A percentile compares a stretch with the other conserved stretches of the same genome.
phyloP scores from a whole-genome alignment of 2,329 filamentous ascomycete species.

The Ceratocystis smalleyi region DNA sequence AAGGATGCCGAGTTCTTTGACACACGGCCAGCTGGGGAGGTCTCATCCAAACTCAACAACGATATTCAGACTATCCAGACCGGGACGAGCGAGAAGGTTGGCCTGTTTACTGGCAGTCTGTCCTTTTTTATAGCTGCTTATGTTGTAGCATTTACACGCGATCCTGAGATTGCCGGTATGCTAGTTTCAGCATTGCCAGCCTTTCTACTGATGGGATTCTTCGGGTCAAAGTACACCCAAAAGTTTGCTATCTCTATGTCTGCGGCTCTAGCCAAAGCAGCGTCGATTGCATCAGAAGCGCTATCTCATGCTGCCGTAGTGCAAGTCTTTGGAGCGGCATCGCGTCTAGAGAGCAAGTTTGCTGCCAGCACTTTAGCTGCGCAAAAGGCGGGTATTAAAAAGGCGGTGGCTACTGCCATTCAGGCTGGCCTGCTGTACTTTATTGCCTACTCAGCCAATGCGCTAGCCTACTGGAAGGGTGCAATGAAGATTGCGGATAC shows the following conservation, averaged over 20 bases:
- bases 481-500: conserved; percentile 34
- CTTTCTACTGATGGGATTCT: conserved; percentile 42
- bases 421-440: conserved; percentile 51
- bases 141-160: conserved; percentile 50
- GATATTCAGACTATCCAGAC: conserved; percentile 53
- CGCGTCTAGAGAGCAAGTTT: conserved; percentile 45
- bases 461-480: conserved; percentile 53
- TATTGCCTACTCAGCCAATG: conserved; percentile 51
- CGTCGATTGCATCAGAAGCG: conserved; percentile 47
- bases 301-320: conserved; percentile 46
- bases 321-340: conserved; percentile 46
- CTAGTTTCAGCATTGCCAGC: conserved; percentile 47
- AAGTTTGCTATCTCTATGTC: conserved; percentile 37
- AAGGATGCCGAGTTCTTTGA: conserved; percentile 53
- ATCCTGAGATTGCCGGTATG: conserved; percentile 46
- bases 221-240: conserved; percentile 39
- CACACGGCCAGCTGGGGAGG: conserved; percentile 44
- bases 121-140: conserved; percentile 55
- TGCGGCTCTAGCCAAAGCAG: conserved; percentile 39
- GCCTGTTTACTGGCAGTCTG: conserved; percentile 43
- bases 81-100: conserved; percentile 56
- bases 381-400: conserved; percentile 39
- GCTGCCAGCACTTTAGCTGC: conserved; percentile 35
- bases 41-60: conserved; percentile 46
- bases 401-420: conserved; percentile 39